These are phyloP conservation scores for Cutaneotrichosporon mucoides DNA, from an alignment of 1,284 basidiomycete species.

Conservation along the genomic window DNA sequence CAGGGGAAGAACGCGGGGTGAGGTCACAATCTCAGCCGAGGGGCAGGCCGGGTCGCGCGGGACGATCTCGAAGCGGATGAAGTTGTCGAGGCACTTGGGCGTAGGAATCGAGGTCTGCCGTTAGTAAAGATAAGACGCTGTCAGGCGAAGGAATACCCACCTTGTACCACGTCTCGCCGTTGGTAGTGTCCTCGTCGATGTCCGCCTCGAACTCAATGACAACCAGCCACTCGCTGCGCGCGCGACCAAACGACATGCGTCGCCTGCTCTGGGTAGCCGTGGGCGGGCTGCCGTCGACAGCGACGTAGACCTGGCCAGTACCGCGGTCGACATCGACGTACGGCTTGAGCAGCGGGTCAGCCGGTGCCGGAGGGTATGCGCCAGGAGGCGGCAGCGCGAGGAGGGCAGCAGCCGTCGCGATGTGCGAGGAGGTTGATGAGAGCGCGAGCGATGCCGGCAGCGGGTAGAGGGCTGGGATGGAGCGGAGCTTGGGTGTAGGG, in stretches of 20 bases:
- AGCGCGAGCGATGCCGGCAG: constrained; percentile 25
- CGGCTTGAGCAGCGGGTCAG: constrained; percentile 14
- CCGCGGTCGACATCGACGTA: constrained; percentile 33
- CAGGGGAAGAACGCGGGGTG: constrained; percentile 34
- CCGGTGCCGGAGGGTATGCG: constrained; percentile 24
- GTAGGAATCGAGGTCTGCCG: constrained; percentile 19
- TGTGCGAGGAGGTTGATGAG: constrained; percentile 4
- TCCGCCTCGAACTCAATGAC: constrained; percentile 34
- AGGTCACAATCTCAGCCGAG: constrained; percentile 35
- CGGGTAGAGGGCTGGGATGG: constrained; percentile 33
- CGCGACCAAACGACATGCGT: not conserved
- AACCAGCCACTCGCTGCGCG: constrained; percentile 39
- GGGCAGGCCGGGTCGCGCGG: constrained; percentile 11
- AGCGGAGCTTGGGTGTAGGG: constrained; percentile 21
- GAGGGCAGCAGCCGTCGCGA: constrained; percentile 24
- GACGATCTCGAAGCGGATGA: constrained; percentile 33
- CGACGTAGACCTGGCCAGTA: constrained; percentile 36
- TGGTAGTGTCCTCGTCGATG: constrained; percentile 17
- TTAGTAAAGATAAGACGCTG: not conserved
- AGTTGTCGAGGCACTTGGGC: constrained; percentile 42
- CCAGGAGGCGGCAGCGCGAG: constrained; percentile 23
- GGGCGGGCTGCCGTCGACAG: constrained; percentile 22
- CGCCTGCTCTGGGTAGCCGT: not conserved
- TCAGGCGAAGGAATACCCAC: too few relatives aligned
- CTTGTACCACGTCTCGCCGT: constrained; percentile 20